Evolutionary conservation across 768 basidiomycete species (phyloP), one percentile per base, ranked within the genome.

Genomic region (Leccinum subgranulosum): DNA sequence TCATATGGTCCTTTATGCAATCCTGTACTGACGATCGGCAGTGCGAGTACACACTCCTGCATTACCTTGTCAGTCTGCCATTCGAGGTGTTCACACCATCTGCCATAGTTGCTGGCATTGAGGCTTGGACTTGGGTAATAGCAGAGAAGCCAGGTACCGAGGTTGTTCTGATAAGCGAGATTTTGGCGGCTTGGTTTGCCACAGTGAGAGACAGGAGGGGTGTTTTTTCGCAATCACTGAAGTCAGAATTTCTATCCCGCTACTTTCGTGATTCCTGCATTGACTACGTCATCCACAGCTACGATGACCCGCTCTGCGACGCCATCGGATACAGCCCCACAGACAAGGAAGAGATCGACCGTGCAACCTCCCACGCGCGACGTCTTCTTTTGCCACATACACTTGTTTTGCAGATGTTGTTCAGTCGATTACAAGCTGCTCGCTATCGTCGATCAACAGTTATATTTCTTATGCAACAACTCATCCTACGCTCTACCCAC

Each of bases 41-140:
- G 93, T 87, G 85, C 67, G 92, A 98, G 57, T 82, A 89, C 66
- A 89, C 90, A 23, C 77, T 98, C 14, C 75, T 98, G 10, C 89
- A 92, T 72, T 88, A 93, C 69, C 77, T 98, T 25, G 94, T 98
- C 8, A 79, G 81, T 33, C 72, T 98, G 17, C 97, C 97, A 0
- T 91, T 98, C 64, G 88, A 90, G 55, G 87, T 91, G 3, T 92
- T 92, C 60, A 94, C 90, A 1, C 92, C 94, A 1, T 77, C 90
- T 4, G 85, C 94, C 1, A 84, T 98, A 56, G 82, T 91, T 15
- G 84, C 91, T 2, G 95, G 92, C 0, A 87, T 94, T 45, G 94
- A 98, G 67, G 88, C 89, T 10, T 98, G 97, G 97, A 93, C 90
- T 3, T 98, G 95, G 95, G 81, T 97, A 0, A 88, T 97, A 53